A percentile compares a stretch with the other conserved stretches of the same genome.
Conservation (phyloP, 768 basidiomycete species). For the Rhodotorula diobovata region DNA sequence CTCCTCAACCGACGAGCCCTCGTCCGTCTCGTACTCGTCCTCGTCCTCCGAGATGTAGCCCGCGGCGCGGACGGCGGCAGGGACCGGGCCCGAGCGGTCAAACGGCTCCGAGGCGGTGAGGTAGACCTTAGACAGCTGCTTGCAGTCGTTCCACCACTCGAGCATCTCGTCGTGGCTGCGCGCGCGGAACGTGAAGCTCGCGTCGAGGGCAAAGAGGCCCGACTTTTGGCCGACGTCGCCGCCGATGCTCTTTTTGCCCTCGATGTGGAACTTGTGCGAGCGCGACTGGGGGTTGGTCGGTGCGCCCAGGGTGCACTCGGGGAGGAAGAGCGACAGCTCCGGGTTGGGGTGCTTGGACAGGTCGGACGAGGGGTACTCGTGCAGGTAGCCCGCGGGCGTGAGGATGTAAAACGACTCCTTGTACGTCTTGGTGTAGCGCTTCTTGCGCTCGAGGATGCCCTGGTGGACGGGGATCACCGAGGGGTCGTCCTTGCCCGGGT, state of each 20-base stretch:
- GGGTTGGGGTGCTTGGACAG: slow-evolving; percentile 59
- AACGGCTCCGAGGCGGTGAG: slow-evolving; percentile 88
- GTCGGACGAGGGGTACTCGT: slow-evolving; percentile 80
- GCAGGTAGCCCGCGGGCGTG: slow-evolving; percentile 91
- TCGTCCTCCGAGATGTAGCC: slow-evolving; percentile 75
- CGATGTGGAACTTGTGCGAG: slow-evolving; percentile 95
- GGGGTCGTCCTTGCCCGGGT: slow-evolving; percentile 87
- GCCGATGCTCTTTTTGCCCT: slow-evolving; percentile 66
- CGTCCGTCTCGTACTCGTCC: slow-evolving; percentile 51
- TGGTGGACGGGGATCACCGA: slow-evolving; percentile 78
- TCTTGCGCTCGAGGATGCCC: slow-evolving; percentile 89
- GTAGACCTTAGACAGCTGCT: slow-evolving; percentile 46
- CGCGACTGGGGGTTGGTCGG: slow-evolving; percentile 62
- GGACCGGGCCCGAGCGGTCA: slow-evolving; percentile 85
- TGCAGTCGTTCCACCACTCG: slow-evolving; percentile 99
- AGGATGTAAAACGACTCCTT: slow-evolving; percentile 78
- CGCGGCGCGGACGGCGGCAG: slow-evolving; percentile 79
- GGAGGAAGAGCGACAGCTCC: slow-evolving; percentile 81
- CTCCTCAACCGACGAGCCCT: slow-evolving; percentile 59
- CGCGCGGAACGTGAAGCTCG: slow-evolving; percentile 82
- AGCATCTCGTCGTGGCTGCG: slow-evolving; percentile 93
- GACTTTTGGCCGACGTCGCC: slow-evolving; percentile 52
- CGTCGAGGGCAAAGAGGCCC: slow-evolving; percentile 44
- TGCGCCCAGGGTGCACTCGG: slow-evolving; percentile 91
- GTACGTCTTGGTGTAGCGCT: slow-evolving; percentile 66